These are phyloP conservation scores for Cladochytrium replicatum DNA, from an alignment of 192 early-diverging fungal genomes.

Conservation along the genomic window DNA sequence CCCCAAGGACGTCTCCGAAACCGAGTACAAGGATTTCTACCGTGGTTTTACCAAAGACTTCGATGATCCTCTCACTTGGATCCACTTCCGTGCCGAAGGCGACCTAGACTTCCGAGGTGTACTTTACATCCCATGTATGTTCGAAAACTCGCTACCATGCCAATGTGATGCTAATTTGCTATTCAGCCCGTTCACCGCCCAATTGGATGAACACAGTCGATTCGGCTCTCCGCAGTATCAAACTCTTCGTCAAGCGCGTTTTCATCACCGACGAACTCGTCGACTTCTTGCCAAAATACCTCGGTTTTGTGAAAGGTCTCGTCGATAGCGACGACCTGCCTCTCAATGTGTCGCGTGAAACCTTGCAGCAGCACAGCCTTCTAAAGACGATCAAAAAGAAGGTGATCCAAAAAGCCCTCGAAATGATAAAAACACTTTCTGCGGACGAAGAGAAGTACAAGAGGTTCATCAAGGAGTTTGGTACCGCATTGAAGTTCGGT, in stretches of 20 bases:
- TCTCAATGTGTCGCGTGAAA: constrained; percentile 95
- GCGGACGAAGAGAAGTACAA: constrained; percentile 32
- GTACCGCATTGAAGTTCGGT: constrained; percentile 74
- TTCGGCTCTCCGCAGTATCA: constrained; percentile 58
- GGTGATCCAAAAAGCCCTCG: constrained; percentile 80
- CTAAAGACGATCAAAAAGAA: constrained; percentile 79
- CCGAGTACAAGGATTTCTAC: constrained; percentile 90
- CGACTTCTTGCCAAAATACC: constrained; percentile 82
- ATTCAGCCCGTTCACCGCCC: constrained; percentile 40
- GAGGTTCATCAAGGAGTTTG: constrained; percentile 65
- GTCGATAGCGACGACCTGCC: constrained; percentile 96
- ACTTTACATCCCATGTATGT: constrained; percentile 82
- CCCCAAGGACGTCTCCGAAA: constrained; percentile 61
- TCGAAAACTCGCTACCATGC: too few species aligned
- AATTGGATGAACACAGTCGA: constrained; percentile 33
- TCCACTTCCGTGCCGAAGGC: constrained; percentile 91
- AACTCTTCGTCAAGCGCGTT: constrained; percentile 90
- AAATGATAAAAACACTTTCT: constrained; percentile 63
- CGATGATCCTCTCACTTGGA: constrained; percentile 68
- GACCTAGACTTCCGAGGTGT: constrained; percentile 84
- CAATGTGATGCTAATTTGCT: too few species aligned
- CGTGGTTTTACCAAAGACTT: constrained; percentile 61
- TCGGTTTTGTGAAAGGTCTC: constrained; percentile 86
- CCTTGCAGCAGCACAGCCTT: constrained; percentile 76
- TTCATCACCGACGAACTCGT: constrained; percentile 87